Evolutionary conservation across 2,329 filamentous ascomycete genomes (phyloP), one percentile per base, ranked within the genome.

Genomic region (Hypoxylon sp.): DNA sequence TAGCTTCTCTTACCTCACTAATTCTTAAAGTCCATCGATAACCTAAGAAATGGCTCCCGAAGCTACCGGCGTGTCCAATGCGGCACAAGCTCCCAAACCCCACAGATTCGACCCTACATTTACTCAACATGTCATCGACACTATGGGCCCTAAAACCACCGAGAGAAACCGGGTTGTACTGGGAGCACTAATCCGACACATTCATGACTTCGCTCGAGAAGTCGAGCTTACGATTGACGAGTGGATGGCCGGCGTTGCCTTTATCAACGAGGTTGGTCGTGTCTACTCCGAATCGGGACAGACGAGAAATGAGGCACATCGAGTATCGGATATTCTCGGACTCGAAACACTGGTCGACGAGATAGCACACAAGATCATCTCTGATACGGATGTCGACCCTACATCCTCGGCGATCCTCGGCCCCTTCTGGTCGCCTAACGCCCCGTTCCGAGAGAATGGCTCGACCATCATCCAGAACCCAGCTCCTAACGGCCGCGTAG

Each of bases 131-230:
- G 91, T 94, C 80, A 85, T 94, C 77, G 87, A 92, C 71, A 86
- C 89, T 74, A 94, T 93, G 84, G 89, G 91, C 59, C 89, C 91
- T 74, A 89, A 92, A 74, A 88, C 89, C 11, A 83, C 86, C 58
- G 87, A 91, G 64, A 85, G 92, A 67, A 86, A 89, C 74, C 86
- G 90, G 66, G 83, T 88, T 71, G 84, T 94, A 74, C 82, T 94
- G 75, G 80, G 84, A 67, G 84, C 87, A 29, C 80, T 94, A 74
- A 90, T 94, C 80, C 84, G 82, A 53, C 91, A 94, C 82, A 84
- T 94, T 65, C 92, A 94, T 83, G 91, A 94, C 81, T 94, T 94
- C 79, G 87, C 89, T 63, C 89, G 92, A 64, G 92, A 94, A 77
- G 88, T 92, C 71, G 91, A 94, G 81, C 87, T 94, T 57, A 93